Evolutionary conservation across 202 grass and related monocot species (phyloP).

Genomic region (Carex sylvatica): DNA sequence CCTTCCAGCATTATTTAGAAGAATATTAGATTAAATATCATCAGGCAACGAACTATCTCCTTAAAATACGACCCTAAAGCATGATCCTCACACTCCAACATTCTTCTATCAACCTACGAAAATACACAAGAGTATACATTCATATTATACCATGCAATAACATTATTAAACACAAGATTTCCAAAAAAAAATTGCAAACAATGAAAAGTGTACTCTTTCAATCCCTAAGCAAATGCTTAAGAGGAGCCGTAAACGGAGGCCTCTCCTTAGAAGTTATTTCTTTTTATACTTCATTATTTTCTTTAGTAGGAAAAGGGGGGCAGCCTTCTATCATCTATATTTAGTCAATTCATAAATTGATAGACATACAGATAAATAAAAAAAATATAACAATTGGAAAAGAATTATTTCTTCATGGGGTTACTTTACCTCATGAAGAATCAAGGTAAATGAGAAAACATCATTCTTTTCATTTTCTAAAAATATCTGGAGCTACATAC

Average conservation of each 20-base stretch:
- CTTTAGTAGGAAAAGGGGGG: slow-evolving; percentile 64
- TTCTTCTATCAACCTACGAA: slow-evolving; percentile 75
- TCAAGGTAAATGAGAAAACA: slow-evolving; percentile 91
- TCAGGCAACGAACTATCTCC: slow-evolving; percentile 55
- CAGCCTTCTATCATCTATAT: slow-evolving; percentile 96
- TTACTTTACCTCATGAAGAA: slow-evolving; percentile 77
- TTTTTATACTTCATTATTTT: slow-evolving; percentile 70
- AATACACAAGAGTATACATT: slow-evolving; percentile 1
- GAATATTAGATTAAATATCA: slow-evolving; percentile 52
- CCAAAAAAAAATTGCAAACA: neutral
- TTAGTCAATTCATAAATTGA: slow-evolving; percentile 20
- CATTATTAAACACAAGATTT: slow-evolving; percentile 16
- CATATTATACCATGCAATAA: slow-evolving; percentile 24
- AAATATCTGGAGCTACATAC: slow-evolving; percentile 87
- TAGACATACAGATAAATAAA: neutral
- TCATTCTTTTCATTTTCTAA: slow-evolving; percentile 80
- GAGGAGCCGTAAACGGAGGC: slow-evolving; percentile 64
- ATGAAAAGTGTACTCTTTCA: slow-evolving; percentile 61
- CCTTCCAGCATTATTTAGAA: slow-evolving; percentile 75
- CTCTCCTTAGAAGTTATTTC: slow-evolving; percentile 81
- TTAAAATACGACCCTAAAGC: slow-evolving; percentile 66
- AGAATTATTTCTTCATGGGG: neutral
- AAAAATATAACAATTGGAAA: slow-evolving; percentile 10
- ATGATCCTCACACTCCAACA: slow-evolving; percentile 91
- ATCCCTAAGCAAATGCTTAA: slow-evolving; percentile 56